phyloP scores from a whole-genome alignment of 495 filamentous ascomycete genomes.

The Ramalina intermedia region DNA sequence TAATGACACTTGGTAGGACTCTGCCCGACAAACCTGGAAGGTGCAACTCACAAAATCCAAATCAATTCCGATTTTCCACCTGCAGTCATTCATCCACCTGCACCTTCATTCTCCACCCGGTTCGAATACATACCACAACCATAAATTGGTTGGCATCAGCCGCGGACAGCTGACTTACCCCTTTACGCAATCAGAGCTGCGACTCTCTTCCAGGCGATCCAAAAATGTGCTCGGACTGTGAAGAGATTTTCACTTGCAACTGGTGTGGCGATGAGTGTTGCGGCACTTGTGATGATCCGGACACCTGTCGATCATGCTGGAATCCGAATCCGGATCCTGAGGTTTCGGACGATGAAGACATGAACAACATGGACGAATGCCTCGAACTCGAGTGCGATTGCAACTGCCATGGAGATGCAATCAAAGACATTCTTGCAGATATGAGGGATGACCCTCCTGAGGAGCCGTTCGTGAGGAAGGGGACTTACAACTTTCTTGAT shows the following conservation, averaged over 20 bases:
- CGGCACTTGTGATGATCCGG: constrained; percentile 5
- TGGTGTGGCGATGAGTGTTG: constrained; percentile 2
- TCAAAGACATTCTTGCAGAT: neutral
- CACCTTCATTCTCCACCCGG: too few relatives aligned
- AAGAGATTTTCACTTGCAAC: neutral
- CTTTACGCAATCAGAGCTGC: too few relatives aligned
- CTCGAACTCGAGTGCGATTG: neutral
- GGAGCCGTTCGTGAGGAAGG: neutral
- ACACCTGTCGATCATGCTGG: constrained; percentile 5
- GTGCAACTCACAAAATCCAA: too few relatives aligned
- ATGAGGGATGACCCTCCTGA: neutral
- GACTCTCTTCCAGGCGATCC: too few relatives aligned
- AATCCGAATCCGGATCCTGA: neutral
- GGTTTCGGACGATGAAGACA: neutral
- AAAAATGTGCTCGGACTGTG: constrained; percentile 9
- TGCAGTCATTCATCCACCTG: too few relatives aligned
- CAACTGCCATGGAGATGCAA: neutral
- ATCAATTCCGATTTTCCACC: too few relatives aligned
- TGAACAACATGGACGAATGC: neutral
- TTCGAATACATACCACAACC: too few relatives aligned
- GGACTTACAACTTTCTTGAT: constrained; percentile 9
- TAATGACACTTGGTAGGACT: too few relatives aligned
- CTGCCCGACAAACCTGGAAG: too few relatives aligned
- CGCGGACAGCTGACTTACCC: too few relatives aligned
- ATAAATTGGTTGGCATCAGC: too few relatives aligned